These are phyloP conservation scores for Aspergillus latus DNA, from an alignment of 2,329 filamentous ascomycete genomes.

Conservation along the genomic window DNA sequence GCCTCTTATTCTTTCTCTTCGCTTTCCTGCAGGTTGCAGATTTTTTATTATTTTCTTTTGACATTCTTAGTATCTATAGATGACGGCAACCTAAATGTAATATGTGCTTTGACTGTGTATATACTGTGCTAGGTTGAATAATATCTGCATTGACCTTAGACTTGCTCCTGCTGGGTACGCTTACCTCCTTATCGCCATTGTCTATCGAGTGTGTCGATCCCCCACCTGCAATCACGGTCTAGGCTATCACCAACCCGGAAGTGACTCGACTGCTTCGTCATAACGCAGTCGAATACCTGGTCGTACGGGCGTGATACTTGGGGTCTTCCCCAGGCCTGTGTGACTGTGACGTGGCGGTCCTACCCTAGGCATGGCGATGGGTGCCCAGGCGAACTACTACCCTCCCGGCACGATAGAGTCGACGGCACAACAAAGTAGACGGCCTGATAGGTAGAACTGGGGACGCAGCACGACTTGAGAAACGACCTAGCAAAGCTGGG, in stretches of 20 bases:
- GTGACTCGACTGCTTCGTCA: neutral
- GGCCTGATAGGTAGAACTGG: too few relatives aligned
- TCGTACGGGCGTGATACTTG: neutral
- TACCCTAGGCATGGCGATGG: neutral
- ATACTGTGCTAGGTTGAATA: neutral
- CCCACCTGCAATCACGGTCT: neutral
- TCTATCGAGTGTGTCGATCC: too few relatives aligned
- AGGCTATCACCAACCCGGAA: neutral
- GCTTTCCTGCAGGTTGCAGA: constrained; percentile 18
- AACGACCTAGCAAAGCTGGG: too few relatives aligned
- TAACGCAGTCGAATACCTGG: neutral
- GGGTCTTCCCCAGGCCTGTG: neutral
- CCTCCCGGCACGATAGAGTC: too few relatives aligned
- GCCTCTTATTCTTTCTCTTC: neutral
- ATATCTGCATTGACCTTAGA: neutral
- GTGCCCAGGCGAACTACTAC: neutral
- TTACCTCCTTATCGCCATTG: neutral
- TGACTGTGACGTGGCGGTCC: neutral
- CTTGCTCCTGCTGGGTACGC: too few relatives aligned
- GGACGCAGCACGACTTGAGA: too few relatives aligned
- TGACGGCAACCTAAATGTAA: constrained; percentile 16
- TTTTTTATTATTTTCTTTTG: constrained; percentile 3
- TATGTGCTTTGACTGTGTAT: constrained; percentile 8
- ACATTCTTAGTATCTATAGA: constrained; percentile 18
- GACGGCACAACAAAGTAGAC: too few relatives aligned